Base-by-base conservation (phyloP, 2,329 filamentous ascomycete genomes). In the Ustulina deusta region DNA sequence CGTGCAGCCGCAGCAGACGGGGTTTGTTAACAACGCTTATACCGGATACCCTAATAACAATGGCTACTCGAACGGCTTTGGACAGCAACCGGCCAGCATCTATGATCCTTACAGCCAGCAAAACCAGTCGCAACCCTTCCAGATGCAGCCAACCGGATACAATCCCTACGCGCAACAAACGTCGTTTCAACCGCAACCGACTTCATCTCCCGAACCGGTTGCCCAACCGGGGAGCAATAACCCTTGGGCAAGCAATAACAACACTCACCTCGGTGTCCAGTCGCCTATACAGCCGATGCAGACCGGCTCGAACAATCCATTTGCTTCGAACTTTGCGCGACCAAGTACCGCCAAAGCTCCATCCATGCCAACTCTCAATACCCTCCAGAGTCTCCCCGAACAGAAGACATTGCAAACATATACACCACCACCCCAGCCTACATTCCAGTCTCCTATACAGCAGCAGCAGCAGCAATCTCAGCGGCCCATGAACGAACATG, bases 301-400 rank as follows among this genome's bases (percentile, higher is more conserved):
- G 3, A 99, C 96, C 2, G 96, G 96, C 55, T 98, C 96, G 17
- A 99, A 99, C 84, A 99, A 99, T 78, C 96, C 96, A 2, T 99
- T 99, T 77, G 95, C 96, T 29, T 85, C 87, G 13, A 56, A 6
- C n/a, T 89, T 91, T 76, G 87, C 72, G 82, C 90, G 84, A 76
- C 88, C 83, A 77, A 90, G 83, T 78, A 85, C 83, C 70, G 87
- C 83, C 68, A 86, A 86, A 51, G 78, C 83, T 22, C 84, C 86
- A 32, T 84, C 87, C 7, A 88, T 92, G 67, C 90, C 93, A 13
- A 89, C 90, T 2, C 86, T 98, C 58, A 89, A 89, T 73, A 89
- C 90, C 3, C 84, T 79, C 32, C 77, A 78, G 58, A 73, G 73
- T 55, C 74, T 97, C 17, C 90, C 91, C 32, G 94, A 97, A 80